phyloP scores from a whole-genome alignment of 441 rosid genomes.

The Bocquillonia castaneifolia region DNA sequence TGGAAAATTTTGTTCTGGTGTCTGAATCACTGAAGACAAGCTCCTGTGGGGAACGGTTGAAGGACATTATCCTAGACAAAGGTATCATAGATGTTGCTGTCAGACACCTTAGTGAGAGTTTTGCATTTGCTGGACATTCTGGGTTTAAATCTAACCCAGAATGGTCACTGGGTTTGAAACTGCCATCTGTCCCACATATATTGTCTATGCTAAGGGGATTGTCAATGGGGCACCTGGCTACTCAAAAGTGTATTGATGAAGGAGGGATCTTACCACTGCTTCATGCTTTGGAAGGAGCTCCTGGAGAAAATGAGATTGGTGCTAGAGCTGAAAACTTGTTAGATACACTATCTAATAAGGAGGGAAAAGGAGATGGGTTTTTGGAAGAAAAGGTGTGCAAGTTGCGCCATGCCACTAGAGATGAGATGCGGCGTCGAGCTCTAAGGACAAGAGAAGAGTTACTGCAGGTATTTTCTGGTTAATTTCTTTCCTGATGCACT shows the following conservation, averaged over 20 bases:
- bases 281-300: conserved; percentile 92
- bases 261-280: conserved; percentile 90
- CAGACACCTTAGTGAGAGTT: conserved; percentile 68
- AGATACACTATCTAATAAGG: conserved; percentile 90
- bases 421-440: conserved; percentile 96
- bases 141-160: conserved; percentile 69
- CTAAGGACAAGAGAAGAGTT: conserved; percentile 80
- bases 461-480: conserved; percentile 63
- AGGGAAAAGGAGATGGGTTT: conserved; percentile 95
- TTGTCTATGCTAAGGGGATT: conserved; percentile 94
- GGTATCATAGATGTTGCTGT: conserved; percentile 87
- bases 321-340: conserved; percentile 98
- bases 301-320: conserved; percentile 98
- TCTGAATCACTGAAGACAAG: conserved; percentile 99
- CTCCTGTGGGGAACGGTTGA: conserved; percentile 97
- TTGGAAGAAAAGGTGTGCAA: conserved; percentile 70
- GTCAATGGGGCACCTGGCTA: conserved; percentile 95
- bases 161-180: conserved; percentile 78
- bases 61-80: conserved; percentile 90
- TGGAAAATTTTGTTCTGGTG: conserved; percentile 96
- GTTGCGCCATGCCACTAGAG: conserved; percentile 89
- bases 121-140: conserved; percentile 75
- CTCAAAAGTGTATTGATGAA: conserved; percentile 84
- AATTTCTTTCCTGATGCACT: conserved; percentile 6
- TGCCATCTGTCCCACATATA: conserved; percentile 87